Evolutionary conservation across 2,329 filamentous ascomycete genomes (phyloP).

Genomic region (Passalora sequoiae): DNA sequence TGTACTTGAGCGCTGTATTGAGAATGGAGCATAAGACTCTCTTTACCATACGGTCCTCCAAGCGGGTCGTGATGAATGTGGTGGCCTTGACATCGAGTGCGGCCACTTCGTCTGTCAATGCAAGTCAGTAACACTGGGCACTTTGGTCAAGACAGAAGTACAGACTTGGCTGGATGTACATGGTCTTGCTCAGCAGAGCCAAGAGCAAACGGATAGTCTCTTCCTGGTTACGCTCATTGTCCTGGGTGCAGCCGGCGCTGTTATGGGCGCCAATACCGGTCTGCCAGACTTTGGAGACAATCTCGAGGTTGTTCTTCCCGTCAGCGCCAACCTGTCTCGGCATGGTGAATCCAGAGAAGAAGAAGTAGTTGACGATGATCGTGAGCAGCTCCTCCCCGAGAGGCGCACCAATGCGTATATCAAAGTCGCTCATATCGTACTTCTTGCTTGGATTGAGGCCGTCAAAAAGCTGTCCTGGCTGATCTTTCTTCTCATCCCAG

Average conservation of each 20-base stretch:
- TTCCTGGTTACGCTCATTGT: slow-evolving; percentile 86
- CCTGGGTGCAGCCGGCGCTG: slow-evolving; percentile 78
- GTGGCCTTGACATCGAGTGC: slow-evolving; percentile 77
- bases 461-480: slow-evolving; percentile 31
- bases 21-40: slow-evolving; percentile 87
- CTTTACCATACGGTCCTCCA: slow-evolving; percentile 86
- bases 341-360: slow-evolving; percentile 85
- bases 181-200: slow-evolving; percentile 80
- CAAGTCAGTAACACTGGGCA: background rate
- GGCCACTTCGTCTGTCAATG: slow-evolving; percentile 57
- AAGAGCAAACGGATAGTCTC: slow-evolving; percentile 84
- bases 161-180: slow-evolving; percentile 78
- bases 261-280: slow-evolving; percentile 95
- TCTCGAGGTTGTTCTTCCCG: slow-evolving; percentile 43
- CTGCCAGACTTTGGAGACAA: slow-evolving; percentile 94
- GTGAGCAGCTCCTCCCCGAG: slow-evolving; percentile 90
- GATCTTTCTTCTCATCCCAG: slow-evolving; percentile 26
- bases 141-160: background rate
- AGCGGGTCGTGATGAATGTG: slow-evolving; percentile 80
- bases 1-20: slow-evolving; percentile 94
- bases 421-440: slow-evolving; percentile 40
- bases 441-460: slow-evolving; percentile 45
- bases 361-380: slow-evolving; percentile 79
- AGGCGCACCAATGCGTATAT: slow-evolving; percentile 71
- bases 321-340: slow-evolving; percentile 43